Conservation (phyloP, 2,329 filamentous ascomycete species). For the Nigrospora oryzae region DNA sequence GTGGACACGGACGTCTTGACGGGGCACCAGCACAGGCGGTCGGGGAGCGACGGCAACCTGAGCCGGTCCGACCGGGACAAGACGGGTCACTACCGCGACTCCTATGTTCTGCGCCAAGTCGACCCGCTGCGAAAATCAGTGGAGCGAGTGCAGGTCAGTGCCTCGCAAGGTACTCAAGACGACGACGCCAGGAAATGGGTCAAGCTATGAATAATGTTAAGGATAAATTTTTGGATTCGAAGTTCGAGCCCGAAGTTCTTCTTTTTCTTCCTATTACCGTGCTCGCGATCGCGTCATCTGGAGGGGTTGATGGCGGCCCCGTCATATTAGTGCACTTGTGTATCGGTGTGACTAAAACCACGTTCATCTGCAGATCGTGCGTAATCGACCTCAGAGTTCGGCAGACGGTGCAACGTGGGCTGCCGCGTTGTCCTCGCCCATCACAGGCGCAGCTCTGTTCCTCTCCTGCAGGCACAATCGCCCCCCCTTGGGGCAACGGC, state of each 20-base stretch:
- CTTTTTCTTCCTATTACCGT: no score
- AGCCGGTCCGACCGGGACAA: neutral
- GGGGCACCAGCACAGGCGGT: neutral
- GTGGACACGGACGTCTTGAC: neutral
- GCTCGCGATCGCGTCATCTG: no score
- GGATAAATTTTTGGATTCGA: no score
- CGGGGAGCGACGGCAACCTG: neutral
- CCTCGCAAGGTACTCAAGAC: neutral
- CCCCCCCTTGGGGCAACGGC: no score
- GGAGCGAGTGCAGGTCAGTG: neutral
- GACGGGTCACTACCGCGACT: neutral
- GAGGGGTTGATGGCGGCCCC: no score
- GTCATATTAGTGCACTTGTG: no score
- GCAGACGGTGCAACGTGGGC: no score
- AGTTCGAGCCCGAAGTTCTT: no score
- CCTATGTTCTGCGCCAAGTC: neutral
- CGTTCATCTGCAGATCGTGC: no score
- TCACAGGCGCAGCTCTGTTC: neutral
- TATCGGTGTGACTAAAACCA: no score
- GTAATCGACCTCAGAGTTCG: no score
- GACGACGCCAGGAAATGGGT: neutral
- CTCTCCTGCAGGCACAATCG: neutral
- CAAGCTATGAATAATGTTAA: neutral
- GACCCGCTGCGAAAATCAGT: neutral
- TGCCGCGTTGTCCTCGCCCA: no score